A percentile compares a stretch with the other conserved stretches of the same genome.
phyloP scores from a whole-genome alignment of 768 basidiomycete species.

The Serendipita sp. region DNA sequence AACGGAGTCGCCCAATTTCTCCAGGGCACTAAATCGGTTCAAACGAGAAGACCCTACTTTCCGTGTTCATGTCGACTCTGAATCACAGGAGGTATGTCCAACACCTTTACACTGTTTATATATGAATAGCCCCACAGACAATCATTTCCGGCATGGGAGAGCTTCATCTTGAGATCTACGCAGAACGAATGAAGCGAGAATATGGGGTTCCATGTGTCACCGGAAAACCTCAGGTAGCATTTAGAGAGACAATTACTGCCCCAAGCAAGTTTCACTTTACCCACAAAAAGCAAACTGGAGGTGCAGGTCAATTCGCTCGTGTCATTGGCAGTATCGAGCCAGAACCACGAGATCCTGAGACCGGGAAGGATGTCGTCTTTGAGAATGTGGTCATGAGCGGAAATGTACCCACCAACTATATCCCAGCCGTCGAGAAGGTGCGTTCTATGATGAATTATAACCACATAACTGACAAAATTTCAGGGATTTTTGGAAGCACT shows the following conservation, averaged over 20 bases:
- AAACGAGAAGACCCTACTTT: constrained; percentile 99
- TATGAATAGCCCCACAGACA: constrained; percentile 33
- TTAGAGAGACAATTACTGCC: constrained; percentile 83
- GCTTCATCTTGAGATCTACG: constrained; percentile 95
- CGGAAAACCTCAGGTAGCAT: constrained; percentile 91
- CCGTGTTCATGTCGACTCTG: constrained; percentile 85
- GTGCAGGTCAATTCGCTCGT: constrained; percentile 90
- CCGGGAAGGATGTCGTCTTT: constrained; percentile 70
- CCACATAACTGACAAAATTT: background rate
- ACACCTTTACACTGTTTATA: background rate
- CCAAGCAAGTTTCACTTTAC: constrained; percentile 73
- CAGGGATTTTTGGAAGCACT: constrained; percentile 92
- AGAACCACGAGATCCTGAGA: constrained; percentile 49
- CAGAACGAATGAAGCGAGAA: constrained; percentile 96
- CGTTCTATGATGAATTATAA: constrained; percentile 9
- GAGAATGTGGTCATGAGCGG: constrained; percentile 83
- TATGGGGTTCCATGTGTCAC: constrained; percentile 88
- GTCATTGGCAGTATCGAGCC: constrained; percentile 85
- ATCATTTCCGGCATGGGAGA: constrained; percentile 99
- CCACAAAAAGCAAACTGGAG: constrained; percentile 97
- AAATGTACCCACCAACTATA: constrained; percentile 77
- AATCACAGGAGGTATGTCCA: constrained; percentile 69
- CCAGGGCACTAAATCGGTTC: constrained; percentile 90
- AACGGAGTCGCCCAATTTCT: constrained; percentile 89
- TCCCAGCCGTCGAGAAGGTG: constrained; percentile 90